A percentile compares a stretch with the other conserved stretches of the same genome.
These are phyloP conservation scores for Fistulinella cinereoalba DNA, from an alignment of 1,284 basidiomycete species.

Conservation along the genomic window DNA sequence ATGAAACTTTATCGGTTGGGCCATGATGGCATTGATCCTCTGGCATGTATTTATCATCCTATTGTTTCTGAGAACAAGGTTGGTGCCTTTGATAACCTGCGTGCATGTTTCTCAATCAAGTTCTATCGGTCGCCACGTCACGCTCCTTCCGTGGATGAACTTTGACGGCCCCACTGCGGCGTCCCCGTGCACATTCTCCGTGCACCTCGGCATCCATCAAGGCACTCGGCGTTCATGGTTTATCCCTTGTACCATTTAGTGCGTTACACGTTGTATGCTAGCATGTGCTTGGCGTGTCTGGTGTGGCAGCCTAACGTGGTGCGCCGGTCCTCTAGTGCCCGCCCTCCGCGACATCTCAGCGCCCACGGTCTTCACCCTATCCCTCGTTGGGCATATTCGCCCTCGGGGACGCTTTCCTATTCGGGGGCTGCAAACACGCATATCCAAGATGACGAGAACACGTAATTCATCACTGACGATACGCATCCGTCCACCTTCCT, in stretches of 20 bases:
- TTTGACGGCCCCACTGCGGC: conserved; percentile 27
- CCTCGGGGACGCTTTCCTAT: conserved; percentile 2
- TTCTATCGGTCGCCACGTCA: conserved; percentile 19
- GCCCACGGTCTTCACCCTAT: background rate
- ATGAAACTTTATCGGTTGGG: conserved; percentile 30
- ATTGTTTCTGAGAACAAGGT: conserved; percentile 22
- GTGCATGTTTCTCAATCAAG: conserved; percentile 19
- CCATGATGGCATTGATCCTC: conserved; percentile 32
- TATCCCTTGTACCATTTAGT: conserved; percentile 2
- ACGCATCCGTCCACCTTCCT: conserved; percentile 2
- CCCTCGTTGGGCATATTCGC: conserved; percentile 5
- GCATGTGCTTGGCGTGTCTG: conserved; percentile 5
- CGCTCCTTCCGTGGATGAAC: conserved; percentile 7
- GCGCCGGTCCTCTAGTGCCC: background rate
- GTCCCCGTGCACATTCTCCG: background rate
- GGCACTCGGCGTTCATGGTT: background rate
- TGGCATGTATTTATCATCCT: conserved; percentile 21
- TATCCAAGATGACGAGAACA: background rate
- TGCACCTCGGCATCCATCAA: conserved; percentile 3
- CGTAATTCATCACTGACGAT: conserved; percentile 8
- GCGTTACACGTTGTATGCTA: conserved; percentile 1
- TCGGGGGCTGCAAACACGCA: background rate
- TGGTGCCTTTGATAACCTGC: conserved; percentile 24
- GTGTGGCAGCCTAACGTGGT: conserved; percentile 5
- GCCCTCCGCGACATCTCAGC: conserved; percentile 13